A percentile compares a stretch with the other conserved stretches of the same genome.
Conservation (phyloP, 2,329 filamentous ascomycete species). For the Blastomyces silverae region DNA sequence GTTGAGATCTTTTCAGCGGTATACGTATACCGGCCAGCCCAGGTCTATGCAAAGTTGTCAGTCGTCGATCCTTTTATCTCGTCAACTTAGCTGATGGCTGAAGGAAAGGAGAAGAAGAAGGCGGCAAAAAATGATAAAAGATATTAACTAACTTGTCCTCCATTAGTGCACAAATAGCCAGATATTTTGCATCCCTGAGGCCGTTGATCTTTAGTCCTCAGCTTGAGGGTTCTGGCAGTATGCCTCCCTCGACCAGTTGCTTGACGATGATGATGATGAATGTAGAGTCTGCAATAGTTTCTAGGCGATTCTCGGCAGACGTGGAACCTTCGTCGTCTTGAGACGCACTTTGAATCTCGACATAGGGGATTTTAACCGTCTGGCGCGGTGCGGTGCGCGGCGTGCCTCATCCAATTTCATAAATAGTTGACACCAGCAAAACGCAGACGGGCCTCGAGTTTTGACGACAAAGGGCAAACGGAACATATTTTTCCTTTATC, state of each 20-base stretch:
- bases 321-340: neutral
- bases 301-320: neutral
- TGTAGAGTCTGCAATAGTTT: slow-evolving; percentile 46
- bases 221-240: slow-evolving; percentile 46
- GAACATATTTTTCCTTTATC: slow-evolving; percentile 35
- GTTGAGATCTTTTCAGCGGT: slow-evolving; percentile 44
- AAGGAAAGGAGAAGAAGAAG: neutral
- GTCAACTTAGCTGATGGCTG: neutral
- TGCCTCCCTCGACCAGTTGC: slow-evolving; percentile 38
- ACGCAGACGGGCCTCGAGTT: slow-evolving; percentile 54
- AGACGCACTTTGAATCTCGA: slow-evolving; percentile 26
- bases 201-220: slow-evolving; percentile 35
- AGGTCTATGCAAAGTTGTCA: no score
- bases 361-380: slow-evolving; percentile 56
- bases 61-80: no score
- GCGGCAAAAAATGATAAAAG: slow-evolving; percentile 46
- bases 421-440: slow-evolving; percentile 48
- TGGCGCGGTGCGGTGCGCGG: slow-evolving; percentile 43
- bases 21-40: slow-evolving; percentile 41
- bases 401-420: slow-evolving; percentile 41
- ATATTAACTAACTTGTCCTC: slow-evolving; percentile 57
- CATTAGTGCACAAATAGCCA: slow-evolving; percentile 49
- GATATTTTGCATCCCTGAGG: slow-evolving; percentile 42
- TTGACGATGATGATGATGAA: no score
- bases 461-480: slow-evolving; percentile 60